Percentiles rank a stretch among this genome's conserved stretches.
phyloP scores from a whole-genome alignment of 2,329 filamentous ascomycete genomes.

The Aspergillus tamarii region DNA sequence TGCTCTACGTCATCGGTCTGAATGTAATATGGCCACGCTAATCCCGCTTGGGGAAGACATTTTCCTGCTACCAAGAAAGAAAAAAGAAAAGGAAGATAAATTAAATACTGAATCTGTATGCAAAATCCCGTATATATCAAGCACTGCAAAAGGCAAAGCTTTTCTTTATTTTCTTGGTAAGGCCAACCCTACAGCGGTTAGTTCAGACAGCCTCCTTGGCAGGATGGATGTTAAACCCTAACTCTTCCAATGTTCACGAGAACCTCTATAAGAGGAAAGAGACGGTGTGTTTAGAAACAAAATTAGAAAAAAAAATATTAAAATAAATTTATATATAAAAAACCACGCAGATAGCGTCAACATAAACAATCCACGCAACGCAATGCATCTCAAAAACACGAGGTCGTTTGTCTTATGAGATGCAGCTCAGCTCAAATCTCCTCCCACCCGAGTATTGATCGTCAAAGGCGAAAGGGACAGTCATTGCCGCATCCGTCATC shows the following conservation, averaged over 20 bases:
- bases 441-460: slow-evolving; percentile 3
- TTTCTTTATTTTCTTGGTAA: neutral
- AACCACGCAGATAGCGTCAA: neutral
- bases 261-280: neutral
- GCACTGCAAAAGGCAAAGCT: neutral
- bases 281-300: neutral
- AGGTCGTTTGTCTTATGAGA: neutral
- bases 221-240: neutral
- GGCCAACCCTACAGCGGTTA: neutral
- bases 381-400: neutral
- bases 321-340: too few relatives aligned
- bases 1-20: neutral
- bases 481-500: slow-evolving; percentile 10
- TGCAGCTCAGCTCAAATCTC: neutral
- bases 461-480: neutral
- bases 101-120: neutral
- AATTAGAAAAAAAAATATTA: neutral
- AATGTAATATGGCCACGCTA: neutral
- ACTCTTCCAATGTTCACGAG: too few relatives aligned
- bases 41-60: neutral
- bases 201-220: neutral
- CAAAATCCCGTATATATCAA: neutral
- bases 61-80: neutral
- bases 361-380: neutral
- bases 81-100: neutral